Evolutionary conservation across 2,329 filamentous ascomycete species (phyloP), one percentile per base, ranked within the genome.

Genomic region (Volutella citrinella): DNA sequence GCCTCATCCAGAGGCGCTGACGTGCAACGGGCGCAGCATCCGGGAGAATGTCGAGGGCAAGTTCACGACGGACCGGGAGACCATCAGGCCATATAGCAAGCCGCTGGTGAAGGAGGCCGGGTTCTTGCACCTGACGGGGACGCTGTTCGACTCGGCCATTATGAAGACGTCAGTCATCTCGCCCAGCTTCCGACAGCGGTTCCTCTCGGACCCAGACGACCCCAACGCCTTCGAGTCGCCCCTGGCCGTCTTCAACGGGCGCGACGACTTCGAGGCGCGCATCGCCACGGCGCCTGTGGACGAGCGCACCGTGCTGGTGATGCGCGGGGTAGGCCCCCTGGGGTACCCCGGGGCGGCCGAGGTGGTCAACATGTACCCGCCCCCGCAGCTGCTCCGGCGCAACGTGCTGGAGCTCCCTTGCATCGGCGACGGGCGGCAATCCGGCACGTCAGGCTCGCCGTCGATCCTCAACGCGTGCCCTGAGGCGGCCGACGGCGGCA

Each of bases 381-480:
- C 69, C 2, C 60, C 56, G 17, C 56, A 61, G 32, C 57, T 72
- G 5, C 45, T 73, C 26, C 63, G 61, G 40, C 50, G 68, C 47
- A 66, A 73, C 31, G 52, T 74, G 38, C 49, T 61, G 42, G 59
- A 69, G 27, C 52, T 76, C 29, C 65, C 67, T 7, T 74, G 69
- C 36, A 70, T 77, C 38, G 73, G 73, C 7, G 72, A 77, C 45
- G 73, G 72, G 2, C 57, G 73, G 28, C 73, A 76, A 47, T 74
- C 69, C 7, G 72, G 73, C 19, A 77, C 73, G 4, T 76, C 72
- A 4, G 71, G 68, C 1, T 72, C 68, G 4, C 73, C 72, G 2
- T 74, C 69, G 0, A 76, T 77, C 31, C 54, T 76, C n/a, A 75
- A 76, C 40, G 72, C 71, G 3, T 72, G 65, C 27, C 72, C 73